phyloP scores from a whole-genome alignment of 2,329 filamentous ascomycete species.

The Colletotrichum lindemuthianum region DNA sequence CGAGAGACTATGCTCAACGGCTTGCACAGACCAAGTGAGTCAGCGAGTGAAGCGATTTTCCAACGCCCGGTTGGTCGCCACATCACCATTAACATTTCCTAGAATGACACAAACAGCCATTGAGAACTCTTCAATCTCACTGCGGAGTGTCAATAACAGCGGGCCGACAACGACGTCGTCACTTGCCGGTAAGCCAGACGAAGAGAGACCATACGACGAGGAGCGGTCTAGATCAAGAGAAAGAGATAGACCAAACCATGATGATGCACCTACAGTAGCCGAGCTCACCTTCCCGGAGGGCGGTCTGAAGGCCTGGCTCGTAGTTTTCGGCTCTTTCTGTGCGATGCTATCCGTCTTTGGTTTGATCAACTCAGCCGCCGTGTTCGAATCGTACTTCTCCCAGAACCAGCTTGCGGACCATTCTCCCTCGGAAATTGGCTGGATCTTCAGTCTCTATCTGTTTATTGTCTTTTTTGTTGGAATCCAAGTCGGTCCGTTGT shows the following conservation, averaged over 20 bases:
- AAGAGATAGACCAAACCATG: background rate
- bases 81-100: background rate
- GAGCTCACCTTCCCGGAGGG: slow-evolving; percentile 68
- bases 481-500: slow-evolving; percentile 83
- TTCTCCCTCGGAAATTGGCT: slow-evolving; percentile 76
- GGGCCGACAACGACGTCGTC: background rate
- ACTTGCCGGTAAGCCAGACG: background rate
- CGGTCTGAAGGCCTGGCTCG: slow-evolving; percentile 76
- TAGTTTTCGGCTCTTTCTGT: slow-evolving; percentile 80
- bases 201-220: slow-evolving; percentile 2
- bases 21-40: too few relatives aligned
- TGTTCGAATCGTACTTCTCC: slow-evolving; percentile 81
- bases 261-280: background rate
- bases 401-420: slow-evolving; percentile 77
- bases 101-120: slow-evolving; percentile 18
- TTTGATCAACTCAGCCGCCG: slow-evolving; percentile 78
- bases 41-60: background rate
- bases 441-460: slow-evolving; percentile 86
- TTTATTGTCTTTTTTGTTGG: slow-evolving; percentile 86
- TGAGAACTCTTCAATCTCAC: slow-evolving; percentile 11
- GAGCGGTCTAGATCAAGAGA: slow-evolving; percentile 3
- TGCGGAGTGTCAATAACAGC: background rate
- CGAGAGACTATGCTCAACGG: too few relatives aligned
- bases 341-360: slow-evolving; percentile 77
- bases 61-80: background rate